phyloP scores from a whole-genome alignment of 306 rosid genomes.

The Herpetospermum pedunculosum region DNA sequence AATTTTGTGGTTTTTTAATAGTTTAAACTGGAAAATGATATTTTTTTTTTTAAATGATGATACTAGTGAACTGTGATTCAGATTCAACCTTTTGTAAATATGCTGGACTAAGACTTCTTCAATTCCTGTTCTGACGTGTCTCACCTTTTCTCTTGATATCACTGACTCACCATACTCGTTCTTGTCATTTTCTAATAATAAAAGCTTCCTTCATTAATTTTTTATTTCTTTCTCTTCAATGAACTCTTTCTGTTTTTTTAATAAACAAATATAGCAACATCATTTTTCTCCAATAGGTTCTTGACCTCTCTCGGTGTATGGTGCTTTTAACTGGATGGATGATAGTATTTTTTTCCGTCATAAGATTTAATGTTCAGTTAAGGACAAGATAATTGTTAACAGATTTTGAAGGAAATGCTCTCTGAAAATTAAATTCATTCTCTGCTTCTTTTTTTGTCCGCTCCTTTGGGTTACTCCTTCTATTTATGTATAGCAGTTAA shows the following conservation, averaged over 20 bases:
- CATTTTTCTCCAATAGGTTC: not conserved
- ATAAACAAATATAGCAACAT: not conserved
- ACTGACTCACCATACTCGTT: not conserved
- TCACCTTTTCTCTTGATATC: not conserved
- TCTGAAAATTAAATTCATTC: not conserved
- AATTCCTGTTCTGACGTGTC: not conserved
- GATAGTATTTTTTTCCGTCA: not conserved
- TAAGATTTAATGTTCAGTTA: not conserved
- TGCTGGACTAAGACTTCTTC: not conserved
- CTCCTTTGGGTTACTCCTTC: not conserved
- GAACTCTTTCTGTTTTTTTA: not conserved
- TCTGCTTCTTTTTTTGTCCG: not conserved
- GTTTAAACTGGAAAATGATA: constrained; percentile 4
- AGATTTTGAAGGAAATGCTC: not conserved
- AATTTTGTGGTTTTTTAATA: constrained; percentile 11
- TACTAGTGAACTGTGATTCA: not conserved
- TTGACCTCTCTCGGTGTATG: not conserved
- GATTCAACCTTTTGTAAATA: not conserved
- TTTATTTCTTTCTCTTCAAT: not conserved
- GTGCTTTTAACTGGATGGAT: not conserved
- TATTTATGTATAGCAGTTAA: not conserved
- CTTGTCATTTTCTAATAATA: not conserved
- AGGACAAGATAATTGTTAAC: not conserved
- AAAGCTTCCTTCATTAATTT: not conserved
- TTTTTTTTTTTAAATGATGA: not conserved